Evolutionary conservation across 352 stramenopile species (phyloP), one percentile per base, ranked within the genome.

Genomic region (Globisporangium perplexum): DNA sequence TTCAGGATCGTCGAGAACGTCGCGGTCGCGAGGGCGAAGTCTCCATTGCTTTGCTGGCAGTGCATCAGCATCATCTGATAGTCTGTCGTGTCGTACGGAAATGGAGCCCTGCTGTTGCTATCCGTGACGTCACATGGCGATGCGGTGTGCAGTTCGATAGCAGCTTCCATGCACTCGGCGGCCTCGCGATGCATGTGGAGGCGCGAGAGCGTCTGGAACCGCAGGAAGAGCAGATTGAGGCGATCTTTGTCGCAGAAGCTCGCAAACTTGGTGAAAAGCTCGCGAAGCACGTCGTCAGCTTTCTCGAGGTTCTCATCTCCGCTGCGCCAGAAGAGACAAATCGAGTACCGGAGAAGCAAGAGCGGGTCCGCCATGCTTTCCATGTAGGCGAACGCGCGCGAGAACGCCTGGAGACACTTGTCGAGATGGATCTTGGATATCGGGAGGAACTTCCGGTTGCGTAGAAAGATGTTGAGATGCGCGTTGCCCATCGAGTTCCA

Each of bases 21-120:
- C 28, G 65, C 49, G 1, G 76, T 74, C 30, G 79, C 74, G n/a
- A 69, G 59, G 4, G 81, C 41, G 48, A 74, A 85, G 47, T 90
- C 74, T 0, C 76, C 74, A 39, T 67, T 78, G 4, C 61, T 62
- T 43, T 90, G 76, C 41, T 88, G 79, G 31, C 72, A 81, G 39
- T 85, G 70, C 72, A 86, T 72, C 24, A 86, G 39, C 74, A 90
- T 88, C 48, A 90, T 50, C 7, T 69, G 53, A 47, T 86, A 88
- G 47, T 90, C 76, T 0, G 26, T 47, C 0, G 49, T 30, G 20
- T 85, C 69, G 39, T 86, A 90, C 26, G 54, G 23, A 17, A 23
- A 35, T 0, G 53, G 48, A 4, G 6, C 7, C 0, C 18, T 22
- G 10, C 1, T 17, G 10, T 7, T 11, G 20, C 18, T 22, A 1